Base-by-base conservation (phyloP, 192 early-diverging fungal species). In the Endogone sp. region DNA sequence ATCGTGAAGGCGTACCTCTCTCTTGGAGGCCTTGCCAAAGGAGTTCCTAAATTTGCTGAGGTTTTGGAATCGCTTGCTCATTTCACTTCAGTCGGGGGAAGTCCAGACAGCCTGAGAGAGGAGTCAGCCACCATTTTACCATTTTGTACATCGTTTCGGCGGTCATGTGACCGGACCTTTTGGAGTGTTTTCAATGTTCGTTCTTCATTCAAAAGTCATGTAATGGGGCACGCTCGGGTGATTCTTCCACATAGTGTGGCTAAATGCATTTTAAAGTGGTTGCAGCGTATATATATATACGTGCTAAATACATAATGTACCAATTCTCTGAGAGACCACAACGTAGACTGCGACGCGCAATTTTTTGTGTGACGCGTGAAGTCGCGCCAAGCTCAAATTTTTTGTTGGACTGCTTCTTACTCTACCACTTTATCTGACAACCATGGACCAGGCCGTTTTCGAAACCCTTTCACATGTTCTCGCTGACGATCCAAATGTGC, bases 401-500 rank as follows among this genome's bases (percentile, higher is more conserved):
- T 0, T 49, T 49, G 37, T 11, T 49, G 37, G 37, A 49, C 37
- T 49, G 37, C 37, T 49, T 49, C 37, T 49, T 16, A 56, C n/a
- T 25, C 25, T 10, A 9, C 44, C 56, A 22, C 55, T 67, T 67
- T 22, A 29, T 24, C 27, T 9, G 62, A 29, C 61, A 25, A 60
- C 62, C 49, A 92, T 94, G 93, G 92, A 93, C 67, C 85, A 84
- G 77, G 79, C 82, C 22, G 85, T 92, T 27, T 92, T 89, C 63
- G 86, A 89, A 69, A 85, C 84, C 4, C 79, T 95, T 23, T 81
- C 89, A 72, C 82, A 84, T 49, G 88, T 88, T 23, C 81, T 93
- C 61, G 86, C 89, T 31, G 80, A 85, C 1, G 90, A 93, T 63
- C 70, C 82, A 22, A 83, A 85, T 57, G 78, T 81, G 30, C 89